A percentile compares a stretch with the other conserved stretches of the same genome.
These are phyloP conservation scores for Pichia kluyveri DNA, from an alignment of 805 yeast genomes.

Conservation along the genomic window DNA sequence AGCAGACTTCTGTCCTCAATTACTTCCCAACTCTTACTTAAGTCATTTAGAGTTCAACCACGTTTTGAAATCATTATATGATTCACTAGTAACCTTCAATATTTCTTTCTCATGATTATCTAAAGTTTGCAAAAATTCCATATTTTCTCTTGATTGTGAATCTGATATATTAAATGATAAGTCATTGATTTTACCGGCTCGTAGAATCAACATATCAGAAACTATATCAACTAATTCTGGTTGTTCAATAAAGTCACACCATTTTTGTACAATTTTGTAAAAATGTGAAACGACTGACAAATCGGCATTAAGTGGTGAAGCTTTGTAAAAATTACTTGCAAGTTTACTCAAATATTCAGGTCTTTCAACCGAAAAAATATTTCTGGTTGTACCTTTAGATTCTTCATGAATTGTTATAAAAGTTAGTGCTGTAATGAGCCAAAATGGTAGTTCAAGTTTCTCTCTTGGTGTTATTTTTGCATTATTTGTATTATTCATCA, in stretches of 20 bases:
- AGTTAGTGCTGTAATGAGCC: conserved; percentile 51
- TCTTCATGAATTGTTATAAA: background rate
- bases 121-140: conserved; percentile 49
- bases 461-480: conserved; percentile 40
- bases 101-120: conserved; percentile 70
- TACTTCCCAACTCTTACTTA: too few relatives aligned
- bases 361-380: conserved; percentile 52
- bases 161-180: conserved; percentile 39
- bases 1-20: too few relatives aligned
- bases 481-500: conserved; percentile 65
- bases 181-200: conserved; percentile 68
- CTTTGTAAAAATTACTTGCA: conserved; percentile 74
- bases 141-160: conserved; percentile 20
- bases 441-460: conserved; percentile 71
- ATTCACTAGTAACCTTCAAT: conserved; percentile 43
- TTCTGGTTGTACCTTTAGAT: background rate
- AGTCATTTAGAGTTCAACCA: conserved; percentile 11
- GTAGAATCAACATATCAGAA: conserved; percentile 43
- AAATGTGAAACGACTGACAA: conserved; percentile 26
- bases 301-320: conserved; percentile 32
- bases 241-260: conserved; percentile 70
- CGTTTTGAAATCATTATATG: conserved; percentile 19
- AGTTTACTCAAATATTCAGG: conserved; percentile 62
- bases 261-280: conserved; percentile 60
- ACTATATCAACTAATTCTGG: conserved; percentile 43